A percentile compares a stretch with the other conserved stretches of the same genome.
phyloP scores from a whole-genome alignment of 352 stramenopile genomes.

The Pythium dissimile region DNA sequence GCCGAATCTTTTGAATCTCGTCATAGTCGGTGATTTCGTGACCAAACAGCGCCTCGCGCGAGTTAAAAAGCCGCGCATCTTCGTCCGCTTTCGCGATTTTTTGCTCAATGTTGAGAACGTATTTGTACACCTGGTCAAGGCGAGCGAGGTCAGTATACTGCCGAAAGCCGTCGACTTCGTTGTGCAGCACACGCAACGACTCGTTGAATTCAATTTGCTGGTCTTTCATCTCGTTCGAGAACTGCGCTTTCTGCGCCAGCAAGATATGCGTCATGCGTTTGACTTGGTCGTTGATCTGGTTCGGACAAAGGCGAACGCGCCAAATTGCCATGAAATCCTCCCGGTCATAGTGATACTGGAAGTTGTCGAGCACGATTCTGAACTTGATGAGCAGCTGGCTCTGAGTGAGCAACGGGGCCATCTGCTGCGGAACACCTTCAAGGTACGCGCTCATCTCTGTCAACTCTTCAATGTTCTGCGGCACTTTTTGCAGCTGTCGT shows the following conservation, averaged over 20 bases:
- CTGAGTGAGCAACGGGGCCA: slow-evolving; percentile 62
- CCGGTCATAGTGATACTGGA: slow-evolving; percentile 83
- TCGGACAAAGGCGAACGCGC: slow-evolving; percentile 83
- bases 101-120: slow-evolving; percentile 83
- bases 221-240: slow-evolving; percentile 90
- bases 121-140: slow-evolving; percentile 86
- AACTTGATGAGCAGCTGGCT: slow-evolving; percentile 82
- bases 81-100: slow-evolving; percentile 88
- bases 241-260: slow-evolving; percentile 80
- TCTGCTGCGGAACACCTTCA: slow-evolving; percentile 58
- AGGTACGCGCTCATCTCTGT: slow-evolving; percentile 87
- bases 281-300: slow-evolving; percentile 85
- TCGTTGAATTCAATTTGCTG: slow-evolving; percentile 91
- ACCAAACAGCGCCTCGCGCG: slow-evolving; percentile 85
- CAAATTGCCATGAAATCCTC: slow-evolving; percentile 90
- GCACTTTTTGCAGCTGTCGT: slow-evolving; percentile 78
- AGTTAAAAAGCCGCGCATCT: slow-evolving; percentile 90
- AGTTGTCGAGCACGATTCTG: slow-evolving; percentile 68
- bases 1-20: slow-evolving; percentile 85
- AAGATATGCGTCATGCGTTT: slow-evolving; percentile 80
- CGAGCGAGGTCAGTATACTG: slow-evolving; percentile 86
- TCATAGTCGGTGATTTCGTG: slow-evolving; percentile 91
- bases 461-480: slow-evolving; percentile 91
- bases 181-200: slow-evolving; percentile 75
- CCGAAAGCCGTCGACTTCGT: slow-evolving; percentile 83